Base-by-base conservation (phyloP, 345 rosid genomes). In the Corchorus olitorius region DNA sequence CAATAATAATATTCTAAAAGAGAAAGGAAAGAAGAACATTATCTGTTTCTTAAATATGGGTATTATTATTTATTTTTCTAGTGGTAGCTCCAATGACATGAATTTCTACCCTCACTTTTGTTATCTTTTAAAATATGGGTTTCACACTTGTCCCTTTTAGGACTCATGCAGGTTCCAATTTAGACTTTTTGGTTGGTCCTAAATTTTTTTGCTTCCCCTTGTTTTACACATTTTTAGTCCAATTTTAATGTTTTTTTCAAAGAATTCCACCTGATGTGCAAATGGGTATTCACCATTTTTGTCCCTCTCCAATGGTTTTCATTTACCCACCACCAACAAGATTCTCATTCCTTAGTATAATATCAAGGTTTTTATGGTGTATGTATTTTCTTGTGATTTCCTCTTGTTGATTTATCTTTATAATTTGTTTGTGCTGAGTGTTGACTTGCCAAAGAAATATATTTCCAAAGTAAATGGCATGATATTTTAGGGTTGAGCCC, bases 71-170 rank as follows among this genome's bases (percentile, higher is more conserved):
- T 41, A 39, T 56, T 66, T 66, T 20, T 41, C 70, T 81, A 82
- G 83, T 86, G 84, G 88, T 78, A 72, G 78, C 75, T 73, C 77
- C 66, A 22, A 74, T 50, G 39, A 76, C 80, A 79, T 81, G 77
- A 86, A 82, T 84, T 84, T 83, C 89, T 83, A 81, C 91, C 90
- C 91, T 85, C 89, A 71, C 69, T 84, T 83, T 81, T 86, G 84
- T 87, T 85, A 88, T 92, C 92, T 86, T 81, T 17, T 41, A 77
- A 80, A 27, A 79, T 46, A 60, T 67, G 75, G 78, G 64, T 79
- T 76, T 75, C 71, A 68, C 52, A 76, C 67, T 79, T 79, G 87
- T 80, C 86, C 85, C 79, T 82, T 76, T 73, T 60, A 75, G 65
- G 56, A 35, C 45, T 77, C 73, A 65, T 37, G 71, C 72, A 77